Percentiles rank a stretch among this genome's conserved stretches.
Conservation (phyloP, 2,329 filamentous ascomycete genomes). For the Cercospora sojina region DNA sequence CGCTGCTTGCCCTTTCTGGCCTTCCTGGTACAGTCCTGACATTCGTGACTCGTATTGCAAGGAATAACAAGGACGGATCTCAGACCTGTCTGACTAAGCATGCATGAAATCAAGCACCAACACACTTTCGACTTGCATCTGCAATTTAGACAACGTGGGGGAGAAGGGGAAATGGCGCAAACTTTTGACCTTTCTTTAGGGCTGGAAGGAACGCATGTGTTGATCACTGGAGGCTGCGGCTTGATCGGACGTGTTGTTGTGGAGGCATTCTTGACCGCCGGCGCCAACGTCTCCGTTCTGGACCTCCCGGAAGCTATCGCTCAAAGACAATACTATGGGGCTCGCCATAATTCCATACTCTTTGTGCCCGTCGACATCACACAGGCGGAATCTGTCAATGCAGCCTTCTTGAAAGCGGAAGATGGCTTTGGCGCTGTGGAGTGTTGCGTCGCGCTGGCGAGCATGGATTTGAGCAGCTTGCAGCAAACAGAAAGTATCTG, state of each 20-base stretch:
- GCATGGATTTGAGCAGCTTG: slow-evolving; percentile 47
- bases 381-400: slow-evolving; percentile 36
- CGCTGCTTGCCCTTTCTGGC: background rate
- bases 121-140: slow-evolving; percentile 10
- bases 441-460: slow-evolving; percentile 47
- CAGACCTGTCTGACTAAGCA: slow-evolving; percentile 8
- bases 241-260: slow-evolving; percentile 44
- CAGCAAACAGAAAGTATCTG: slow-evolving; percentile 41
- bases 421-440: slow-evolving; percentile 40
- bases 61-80: background rate
- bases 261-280: slow-evolving; percentile 45
- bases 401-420: slow-evolving; percentile 40
- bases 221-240: slow-evolving; percentile 46
- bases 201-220: slow-evolving; percentile 41
- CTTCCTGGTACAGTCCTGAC: background rate
- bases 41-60: slow-evolving; percentile 7
- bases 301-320: slow-evolving; percentile 23
- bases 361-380: slow-evolving; percentile 34
- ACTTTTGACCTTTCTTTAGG: slow-evolving; percentile 38
- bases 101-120: slow-evolving; percentile 3
- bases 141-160: background rate
- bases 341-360: slow-evolving; percentile 11
- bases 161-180: slow-evolving; percentile 2
- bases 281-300: slow-evolving; percentile 42
- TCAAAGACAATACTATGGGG: slow-evolving; percentile 2